Percentiles rank a stretch among this genome's conserved stretches.
Evolutionary conservation across 768 basidiomycete genomes (phyloP).

Genomic region (Tylopilus sp.): DNA sequence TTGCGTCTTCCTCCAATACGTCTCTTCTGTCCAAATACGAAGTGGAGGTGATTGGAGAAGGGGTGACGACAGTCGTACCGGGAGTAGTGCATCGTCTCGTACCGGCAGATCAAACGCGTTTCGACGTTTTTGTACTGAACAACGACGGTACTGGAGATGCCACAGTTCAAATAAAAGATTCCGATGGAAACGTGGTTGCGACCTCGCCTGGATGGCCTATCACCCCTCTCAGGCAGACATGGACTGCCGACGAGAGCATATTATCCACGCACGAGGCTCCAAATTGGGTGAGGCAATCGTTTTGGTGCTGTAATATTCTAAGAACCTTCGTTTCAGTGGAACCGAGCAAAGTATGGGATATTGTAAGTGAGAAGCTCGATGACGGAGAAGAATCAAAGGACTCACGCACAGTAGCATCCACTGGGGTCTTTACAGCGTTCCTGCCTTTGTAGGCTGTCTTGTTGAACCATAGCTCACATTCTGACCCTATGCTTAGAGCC

Average conservation of each 20-base stretch:
- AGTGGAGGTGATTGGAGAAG: constrained; percentile 36
- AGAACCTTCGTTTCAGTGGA: constrained; percentile 37
- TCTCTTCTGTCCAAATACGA: constrained; percentile 34
- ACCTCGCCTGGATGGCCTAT: constrained; percentile 39
- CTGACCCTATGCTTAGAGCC: constrained; percentile 29
- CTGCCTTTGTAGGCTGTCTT: constrained; percentile 36
- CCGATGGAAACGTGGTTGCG: constrained; percentile 33
- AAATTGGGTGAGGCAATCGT: constrained; percentile 41
- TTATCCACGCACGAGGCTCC: constrained; percentile 50
- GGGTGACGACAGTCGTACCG: constrained; percentile 40
- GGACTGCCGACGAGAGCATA: constrained; percentile 36
- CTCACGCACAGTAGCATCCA: constrained; percentile 37
- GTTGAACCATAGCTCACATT: too few relatives aligned
- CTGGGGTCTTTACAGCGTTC: constrained; percentile 48
- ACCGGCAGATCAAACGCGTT: constrained; percentile 46
- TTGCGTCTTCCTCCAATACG: constrained; percentile 23
- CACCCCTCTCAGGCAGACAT: constrained; percentile 37
- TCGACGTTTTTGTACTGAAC: constrained; percentile 47
- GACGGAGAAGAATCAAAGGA: neutral
- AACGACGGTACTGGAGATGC: constrained; percentile 27
- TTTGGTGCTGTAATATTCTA: neutral
- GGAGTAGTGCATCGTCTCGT: constrained; percentile 46
- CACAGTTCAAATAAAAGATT: constrained; percentile 32
- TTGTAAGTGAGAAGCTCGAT: constrained; percentile 41
- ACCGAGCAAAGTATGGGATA: constrained; percentile 52